Percentiles rank a stretch among this genome's conserved stretches.
Evolutionary conservation across 1,284 basidiomycete species (phyloP).

Genomic region (Filobasidium uniguttulatum): DNA sequence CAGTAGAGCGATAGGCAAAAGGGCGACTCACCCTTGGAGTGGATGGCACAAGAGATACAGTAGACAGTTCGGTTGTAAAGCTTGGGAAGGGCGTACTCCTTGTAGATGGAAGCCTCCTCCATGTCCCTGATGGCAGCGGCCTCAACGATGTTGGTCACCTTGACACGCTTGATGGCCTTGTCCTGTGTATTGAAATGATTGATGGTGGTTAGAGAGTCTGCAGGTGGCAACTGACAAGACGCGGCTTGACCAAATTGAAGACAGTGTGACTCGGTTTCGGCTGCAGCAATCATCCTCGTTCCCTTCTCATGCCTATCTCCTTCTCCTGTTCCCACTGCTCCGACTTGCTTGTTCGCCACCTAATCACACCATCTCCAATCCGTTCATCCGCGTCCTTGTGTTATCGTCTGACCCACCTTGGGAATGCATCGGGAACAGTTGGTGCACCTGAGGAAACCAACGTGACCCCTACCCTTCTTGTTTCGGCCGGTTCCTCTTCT

Average conservation of each 20-base stretch:
- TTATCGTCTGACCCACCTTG: constrained; percentile 41
- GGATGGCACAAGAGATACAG: constrained; percentile 98
- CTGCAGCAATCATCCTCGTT: background rate
- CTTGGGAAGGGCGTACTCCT: constrained; percentile 92
- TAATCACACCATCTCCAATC: background rate
- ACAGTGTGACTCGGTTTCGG: too few relatives aligned
- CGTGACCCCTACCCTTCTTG: constrained; percentile 97
- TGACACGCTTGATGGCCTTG: constrained; percentile 99
- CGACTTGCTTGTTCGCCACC: background rate
- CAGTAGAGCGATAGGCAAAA: background rate
- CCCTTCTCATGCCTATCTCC: background rate
- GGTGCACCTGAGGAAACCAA: constrained; percentile 76
- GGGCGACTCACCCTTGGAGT: constrained; percentile 73
- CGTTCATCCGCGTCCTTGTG: background rate
- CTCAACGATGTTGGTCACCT: constrained; percentile 99
- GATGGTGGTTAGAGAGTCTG: background rate
- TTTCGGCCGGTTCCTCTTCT: constrained; percentile 81
- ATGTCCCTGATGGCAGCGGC: constrained; percentile 95
- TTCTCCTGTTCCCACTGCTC: background rate
- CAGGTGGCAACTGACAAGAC: too few relatives aligned
- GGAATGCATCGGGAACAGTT: constrained; percentile 87
- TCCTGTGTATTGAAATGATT: constrained; percentile 44
- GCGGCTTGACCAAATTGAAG: background rate
- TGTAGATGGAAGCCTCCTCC: constrained; percentile 88
- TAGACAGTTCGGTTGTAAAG: constrained; percentile 98